phyloP scores from a whole-genome alignment of 2,329 filamentous ascomycete species.

The Paraphoma sp. region DNA sequence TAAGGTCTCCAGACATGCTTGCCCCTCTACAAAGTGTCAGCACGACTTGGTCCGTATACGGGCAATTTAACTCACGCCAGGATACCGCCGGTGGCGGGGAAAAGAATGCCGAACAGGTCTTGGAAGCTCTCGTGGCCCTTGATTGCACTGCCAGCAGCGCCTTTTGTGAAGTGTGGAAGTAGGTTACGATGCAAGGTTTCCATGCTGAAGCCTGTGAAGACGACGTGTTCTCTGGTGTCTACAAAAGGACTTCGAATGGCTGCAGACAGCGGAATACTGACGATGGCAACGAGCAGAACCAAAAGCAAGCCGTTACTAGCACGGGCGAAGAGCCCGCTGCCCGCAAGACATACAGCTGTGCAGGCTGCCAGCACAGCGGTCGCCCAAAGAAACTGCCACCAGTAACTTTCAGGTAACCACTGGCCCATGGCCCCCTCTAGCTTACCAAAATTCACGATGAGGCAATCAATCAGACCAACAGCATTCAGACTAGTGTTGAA shows the following conservation, averaged over 20 bases:
- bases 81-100: conserved; percentile 71
- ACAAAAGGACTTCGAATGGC: conserved; percentile 72
- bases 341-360: conserved; percentile 77
- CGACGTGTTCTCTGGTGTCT: conserved; percentile 66
- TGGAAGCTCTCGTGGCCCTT: conserved; percentile 74
- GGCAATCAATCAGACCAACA: conserved; percentile 83
- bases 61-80: conserved; percentile 55
- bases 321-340: conserved; percentile 79
- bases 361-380: conserved; percentile 75
- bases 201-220: conserved; percentile 79
- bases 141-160: conserved; percentile 67
- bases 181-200: conserved; percentile 77
- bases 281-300: conserved; percentile 73
- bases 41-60: not conserved
- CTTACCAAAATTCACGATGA: conserved; percentile 75
- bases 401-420: conserved; percentile 73
- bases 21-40: conserved; percentile 66
- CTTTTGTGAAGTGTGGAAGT: conserved; percentile 68
- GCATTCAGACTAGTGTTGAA: conserved; percentile 89
- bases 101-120: conserved; percentile 84
- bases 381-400: conserved; percentile 78
- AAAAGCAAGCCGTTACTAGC: conserved; percentile 79
- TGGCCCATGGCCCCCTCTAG: conserved; percentile 63
- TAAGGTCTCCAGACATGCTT: conserved; percentile 88
- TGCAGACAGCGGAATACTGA: conserved; percentile 84